phyloP scores from a whole-genome alignment of 768 basidiomycete genomes.

The Kwoniella newhampshirensis region DNA sequence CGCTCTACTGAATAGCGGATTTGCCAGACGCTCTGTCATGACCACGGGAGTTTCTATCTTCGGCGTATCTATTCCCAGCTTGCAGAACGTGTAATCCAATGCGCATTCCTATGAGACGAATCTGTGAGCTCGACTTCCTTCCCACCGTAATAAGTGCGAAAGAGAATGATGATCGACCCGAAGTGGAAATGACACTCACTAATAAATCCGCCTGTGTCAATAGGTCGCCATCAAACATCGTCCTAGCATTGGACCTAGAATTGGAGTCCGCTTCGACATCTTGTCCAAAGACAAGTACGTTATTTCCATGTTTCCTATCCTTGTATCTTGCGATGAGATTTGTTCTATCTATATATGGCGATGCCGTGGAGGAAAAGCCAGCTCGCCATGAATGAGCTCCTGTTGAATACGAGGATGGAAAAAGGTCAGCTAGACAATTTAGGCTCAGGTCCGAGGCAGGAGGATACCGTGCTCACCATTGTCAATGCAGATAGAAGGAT shows the following conservation, averaged over 20 bases:
- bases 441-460: neutral
- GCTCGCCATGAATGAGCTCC: slow-evolving; percentile 76
- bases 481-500: slow-evolving; percentile 47
- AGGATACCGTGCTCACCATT: slow-evolving; percentile 29
- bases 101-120: slow-evolving; percentile 74
- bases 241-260: slow-evolving; percentile 71
- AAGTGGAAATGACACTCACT: slow-evolving; percentile 59
- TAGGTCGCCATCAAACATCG: slow-evolving; percentile 92
- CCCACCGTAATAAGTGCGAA: neutral
- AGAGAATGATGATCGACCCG: neutral
- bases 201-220: slow-evolving; percentile 87
- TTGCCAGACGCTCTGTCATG: slow-evolving; percentile 88
- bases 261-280: slow-evolving; percentile 83
- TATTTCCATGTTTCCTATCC: slow-evolving; percentile 79
- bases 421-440: neutral
- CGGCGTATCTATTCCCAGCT: slow-evolving; percentile 75
- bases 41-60: slow-evolving; percentile 81
- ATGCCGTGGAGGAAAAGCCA: slow-evolving; percentile 68
- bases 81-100: slow-evolving; percentile 85
- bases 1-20: slow-evolving; percentile 82
- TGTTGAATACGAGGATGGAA: slow-evolving; percentile 11
- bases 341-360: slow-evolving; percentile 62
- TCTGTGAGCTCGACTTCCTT: neutral
- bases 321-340: slow-evolving; percentile 84
- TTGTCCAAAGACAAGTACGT: slow-evolving; percentile 81